These are phyloP conservation scores for Metarhizium brunneum DNA, from an alignment of 2,329 filamentous ascomycete genomes.

Conservation along the genomic window DNA sequence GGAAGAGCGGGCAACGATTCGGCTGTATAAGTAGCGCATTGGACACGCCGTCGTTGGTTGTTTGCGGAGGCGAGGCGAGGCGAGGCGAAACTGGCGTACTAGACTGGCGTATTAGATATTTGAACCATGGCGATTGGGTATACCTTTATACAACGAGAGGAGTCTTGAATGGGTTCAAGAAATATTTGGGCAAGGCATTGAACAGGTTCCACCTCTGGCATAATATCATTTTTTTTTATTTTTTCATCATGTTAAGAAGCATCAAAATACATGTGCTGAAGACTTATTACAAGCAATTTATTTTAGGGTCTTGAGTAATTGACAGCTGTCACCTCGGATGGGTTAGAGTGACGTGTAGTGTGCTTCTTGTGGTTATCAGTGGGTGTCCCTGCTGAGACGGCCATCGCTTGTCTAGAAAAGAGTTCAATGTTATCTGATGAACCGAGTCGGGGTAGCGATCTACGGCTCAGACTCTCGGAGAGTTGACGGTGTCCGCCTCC, in stretches of 20 bases:
- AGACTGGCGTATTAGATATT: neutral
- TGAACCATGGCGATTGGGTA: neutral
- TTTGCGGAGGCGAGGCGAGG: neutral
- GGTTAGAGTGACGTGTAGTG: too few species aligned
- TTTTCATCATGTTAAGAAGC: neutral
- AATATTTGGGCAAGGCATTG: neutral
- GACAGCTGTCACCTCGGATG: too few species aligned
- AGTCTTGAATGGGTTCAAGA: neutral
- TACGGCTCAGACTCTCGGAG: too few species aligned
- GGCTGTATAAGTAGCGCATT: slow-evolving; percentile 21
- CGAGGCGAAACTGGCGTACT: neutral
- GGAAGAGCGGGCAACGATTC: slow-evolving; percentile 12
- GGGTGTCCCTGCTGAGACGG: too few species aligned
- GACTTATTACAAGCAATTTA: too few species aligned
- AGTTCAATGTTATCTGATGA: too few species aligned
- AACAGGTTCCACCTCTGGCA: neutral
- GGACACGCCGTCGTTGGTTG: neutral
- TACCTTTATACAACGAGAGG: neutral
- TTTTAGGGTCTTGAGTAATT: too few species aligned
- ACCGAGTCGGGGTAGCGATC: too few species aligned
- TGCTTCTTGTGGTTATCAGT: too few species aligned
- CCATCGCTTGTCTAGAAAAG: too few species aligned
- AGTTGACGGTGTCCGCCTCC: too few species aligned
- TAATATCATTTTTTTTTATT: neutral
- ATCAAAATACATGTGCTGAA: neutral